These are phyloP conservation scores for Naganishia vaughanmartiniae DNA, from an alignment of 768 basidiomycete species.

Conservation along the genomic window DNA sequence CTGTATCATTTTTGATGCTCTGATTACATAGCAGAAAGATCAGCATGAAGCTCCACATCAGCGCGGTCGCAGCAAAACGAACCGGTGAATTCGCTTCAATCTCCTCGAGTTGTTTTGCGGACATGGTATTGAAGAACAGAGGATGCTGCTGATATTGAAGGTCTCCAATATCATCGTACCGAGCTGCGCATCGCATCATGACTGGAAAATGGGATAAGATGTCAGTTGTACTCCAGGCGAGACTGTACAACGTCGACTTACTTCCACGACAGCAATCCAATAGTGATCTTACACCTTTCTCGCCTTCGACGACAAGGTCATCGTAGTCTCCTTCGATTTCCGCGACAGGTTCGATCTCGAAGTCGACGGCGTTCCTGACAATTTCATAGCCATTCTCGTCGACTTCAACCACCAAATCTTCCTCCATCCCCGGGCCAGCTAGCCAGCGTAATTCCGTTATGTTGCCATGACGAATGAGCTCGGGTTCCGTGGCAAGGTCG, in stretches of 20 bases:
- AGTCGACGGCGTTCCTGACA: background rate
- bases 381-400: conserved; percentile 18
- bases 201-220: background rate
- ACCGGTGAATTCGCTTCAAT: conserved; percentile 32
- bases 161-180: conserved; percentile 31
- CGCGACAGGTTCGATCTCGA: background rate
- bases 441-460: conserved; percentile 11
- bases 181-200: conserved; percentile 28
- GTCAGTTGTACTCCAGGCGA: background rate
- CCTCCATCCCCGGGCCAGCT: background rate
- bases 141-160: conserved; percentile 30
- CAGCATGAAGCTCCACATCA: background rate
- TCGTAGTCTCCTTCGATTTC: background rate
- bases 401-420: conserved; percentile 16
- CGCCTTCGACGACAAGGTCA: conserved; percentile 1
- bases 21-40: background rate
- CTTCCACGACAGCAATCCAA: conserved; percentile 16
- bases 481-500: conserved; percentile 8
- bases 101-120: conserved; percentile 21
- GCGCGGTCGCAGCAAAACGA: background rate
- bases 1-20: conserved; percentile 28
- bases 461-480: background rate
- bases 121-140: conserved; percentile 30
- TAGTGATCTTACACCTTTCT: conserved; percentile 7
- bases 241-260: background rate